Evolutionary conservation across 805 yeast species (phyloP), one percentile per base, ranked within the genome.

Genomic region (Candida sphagnicola): DNA sequence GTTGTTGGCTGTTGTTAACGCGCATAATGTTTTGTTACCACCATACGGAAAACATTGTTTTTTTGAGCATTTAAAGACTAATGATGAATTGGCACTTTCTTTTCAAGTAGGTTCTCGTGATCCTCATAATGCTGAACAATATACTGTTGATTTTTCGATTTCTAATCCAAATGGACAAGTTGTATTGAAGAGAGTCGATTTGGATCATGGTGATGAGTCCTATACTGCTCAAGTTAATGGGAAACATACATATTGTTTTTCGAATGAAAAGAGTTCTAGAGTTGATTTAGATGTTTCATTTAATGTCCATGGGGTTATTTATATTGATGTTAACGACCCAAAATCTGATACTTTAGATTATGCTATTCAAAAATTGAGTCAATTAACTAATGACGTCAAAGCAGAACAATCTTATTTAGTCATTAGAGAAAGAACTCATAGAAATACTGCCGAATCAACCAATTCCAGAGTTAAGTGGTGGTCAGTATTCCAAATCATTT

Each of bases 371-470:
- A 77, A 80, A 57, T 72, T 91, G 54, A 67, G 80, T 48, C 84
- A 85, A 46, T 70, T 86, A 49, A 82, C 95, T 28, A 78, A 79
- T 51, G 96, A 88, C 52, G 89, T 93, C 43, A 85, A 85, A 67
- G 91, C 89, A 51, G 99, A 93, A 66, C 95, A 84, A 56, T 78
- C 86, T 52, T 93, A 93, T 65, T 82, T 93, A 52, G 95, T 90
- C 34, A 89, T 91, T 44, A 82, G 99, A 67, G 99, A 91, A 67
- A 84, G 97, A 70, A 85, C 95, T 12, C 99, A 91, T 64, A 85
- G 99, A 77, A 93, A 91, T 68, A 91, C 99, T 8, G 98, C 99
- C 4, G 99, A 91, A 67, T 85, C 95, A 17, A 91, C 99, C 33
- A 91, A 91, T 65, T 83, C 93, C 39, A 80, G 99, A 55, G 98